phyloP scores from a whole-genome alignment of 2,329 filamentous ascomycete genomes.

The Penicillium thymicola region DNA sequence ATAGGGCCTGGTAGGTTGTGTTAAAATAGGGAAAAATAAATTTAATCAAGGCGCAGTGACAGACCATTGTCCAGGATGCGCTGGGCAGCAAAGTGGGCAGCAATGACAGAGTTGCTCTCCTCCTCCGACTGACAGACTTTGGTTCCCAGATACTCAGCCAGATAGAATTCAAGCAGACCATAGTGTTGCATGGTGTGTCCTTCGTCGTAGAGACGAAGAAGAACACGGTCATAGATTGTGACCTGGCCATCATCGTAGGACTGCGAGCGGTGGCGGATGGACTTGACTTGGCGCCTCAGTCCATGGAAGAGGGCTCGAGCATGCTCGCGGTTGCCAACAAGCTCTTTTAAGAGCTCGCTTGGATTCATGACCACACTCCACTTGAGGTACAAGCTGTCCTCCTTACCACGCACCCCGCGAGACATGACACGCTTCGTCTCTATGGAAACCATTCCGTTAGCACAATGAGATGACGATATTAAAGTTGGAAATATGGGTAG shows the following conservation, averaged over 20 bases:
- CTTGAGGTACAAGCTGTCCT: slow-evolving; percentile 10
- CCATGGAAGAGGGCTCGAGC: slow-evolving; percentile 30
- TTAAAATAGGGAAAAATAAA: neutral
- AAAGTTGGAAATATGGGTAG: neutral
- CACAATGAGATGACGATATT: no score
- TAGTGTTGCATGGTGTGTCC: slow-evolving; percentile 30
- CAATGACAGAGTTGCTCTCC: slow-evolving; percentile 25
- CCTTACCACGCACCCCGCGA: neutral
- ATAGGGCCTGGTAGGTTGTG: neutral
- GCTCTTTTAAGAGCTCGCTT: slow-evolving; percentile 27
- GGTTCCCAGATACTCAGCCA: slow-evolving; percentile 39
- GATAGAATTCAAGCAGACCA: slow-evolving; percentile 38
- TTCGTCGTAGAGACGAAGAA: slow-evolving; percentile 35
- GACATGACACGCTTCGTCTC: neutral
- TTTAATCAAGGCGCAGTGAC: neutral
- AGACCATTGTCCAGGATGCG: slow-evolving; percentile 20
- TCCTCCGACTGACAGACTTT: slow-evolving; percentile 14
- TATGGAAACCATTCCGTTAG: neutral
- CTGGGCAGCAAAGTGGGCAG: slow-evolving; percentile 28
- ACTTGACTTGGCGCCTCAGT: slow-evolving; percentile 33
- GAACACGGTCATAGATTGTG: slow-evolving; percentile 42
- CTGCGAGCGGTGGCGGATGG: slow-evolving; percentile 37
- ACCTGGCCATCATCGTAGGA: slow-evolving; percentile 34
- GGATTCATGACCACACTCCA: slow-evolving; percentile 17
- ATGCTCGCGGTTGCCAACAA: slow-evolving; percentile 27